Base-by-base conservation (phyloP, 192 early-diverging fungal species). In the Chytriomyces sp. region DNA sequence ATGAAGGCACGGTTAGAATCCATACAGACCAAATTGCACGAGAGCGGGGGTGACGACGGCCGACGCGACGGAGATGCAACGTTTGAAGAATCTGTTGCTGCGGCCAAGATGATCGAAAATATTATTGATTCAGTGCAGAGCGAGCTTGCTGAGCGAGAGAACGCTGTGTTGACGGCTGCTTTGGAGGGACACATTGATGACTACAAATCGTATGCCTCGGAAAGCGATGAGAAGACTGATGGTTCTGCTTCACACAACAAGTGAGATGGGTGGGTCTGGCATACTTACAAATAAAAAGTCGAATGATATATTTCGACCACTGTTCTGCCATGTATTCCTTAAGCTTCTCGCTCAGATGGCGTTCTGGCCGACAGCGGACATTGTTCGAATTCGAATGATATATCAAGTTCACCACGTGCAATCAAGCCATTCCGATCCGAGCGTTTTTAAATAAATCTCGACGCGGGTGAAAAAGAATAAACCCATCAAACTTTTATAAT, bases 1-100 rank as follows among this genome's bases (percentile, higher is more conserved):
- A 75, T 75, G 63, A 75, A 75, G 63, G 26, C 11, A 11, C 24
- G 46, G 23, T 45, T 75, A 11, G 43, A 66, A 64, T 60, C 44
- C 43, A 66, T 75, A 20, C 7, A 75, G 49, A 65, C 73, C 23
- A 28, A 26, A 18, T 50, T 75, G 61, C 6, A 62, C 6, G 71
- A 73, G 16, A n/a, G 20, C 8, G 23, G 10, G 47, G 45, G n/a
- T 13, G 53, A 13, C 13, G 53, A 57, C 20, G 53, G 53, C 13
- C 53, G 20, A 57, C 20, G 13, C 45, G 45, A 62, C 18, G 24
- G 9, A 7, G 45, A 24, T 11, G 26, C 44, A 60, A 11, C 13
- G 9, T 28, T 13, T 23, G 24, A 44, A 44, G 57, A 44, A 63
- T 43, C 67, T 48, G 16, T 68, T 18, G 61, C 72, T 20, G 35